Conservation (phyloP, 768 basidiomycete genomes). For the Arthromyces matolae region DNA sequence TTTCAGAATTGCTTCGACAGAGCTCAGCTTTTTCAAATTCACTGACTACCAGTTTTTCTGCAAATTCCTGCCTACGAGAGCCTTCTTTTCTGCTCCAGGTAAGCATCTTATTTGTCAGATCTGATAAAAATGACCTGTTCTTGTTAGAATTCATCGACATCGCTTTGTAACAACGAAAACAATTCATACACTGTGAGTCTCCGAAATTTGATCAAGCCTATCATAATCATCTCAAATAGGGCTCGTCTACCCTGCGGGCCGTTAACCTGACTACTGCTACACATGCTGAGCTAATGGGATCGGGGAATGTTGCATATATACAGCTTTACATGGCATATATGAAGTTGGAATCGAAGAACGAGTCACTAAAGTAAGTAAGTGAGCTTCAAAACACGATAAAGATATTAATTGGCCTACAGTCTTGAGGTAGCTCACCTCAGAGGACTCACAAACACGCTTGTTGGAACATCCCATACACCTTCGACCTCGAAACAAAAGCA, state of each 20-base stretch:
- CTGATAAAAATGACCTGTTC: no score
- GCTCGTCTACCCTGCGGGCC: neutral
- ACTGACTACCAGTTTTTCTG: no score
- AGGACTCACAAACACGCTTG: no score
- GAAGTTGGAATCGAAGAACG: neutral
- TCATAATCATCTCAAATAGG: neutral
- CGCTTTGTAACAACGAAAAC: no score
- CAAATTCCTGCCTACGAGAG: no score
- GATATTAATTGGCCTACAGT: neutral
- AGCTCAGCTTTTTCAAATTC: no score
- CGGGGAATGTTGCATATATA: slow-evolving; percentile 4
- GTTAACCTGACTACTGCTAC: neutral
- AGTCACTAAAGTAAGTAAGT: slow-evolving; percentile 1
- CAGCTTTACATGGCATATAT: neutral
- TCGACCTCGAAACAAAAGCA: no score
- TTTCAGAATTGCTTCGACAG: no score
- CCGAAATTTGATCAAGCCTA: neutral
- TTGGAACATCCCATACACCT: no score
- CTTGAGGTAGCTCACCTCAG: neutral
- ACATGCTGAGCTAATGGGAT: neutral
- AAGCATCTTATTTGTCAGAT: no score
- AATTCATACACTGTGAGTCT: neutral
- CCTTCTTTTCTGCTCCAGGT: no score
- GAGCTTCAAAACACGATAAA: neutral
- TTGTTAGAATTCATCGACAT: no score